Evolutionary conservation across 2,329 filamentous ascomycete genomes (phyloP).

Genomic region (Pseudogymnoascus pannorum): DNA sequence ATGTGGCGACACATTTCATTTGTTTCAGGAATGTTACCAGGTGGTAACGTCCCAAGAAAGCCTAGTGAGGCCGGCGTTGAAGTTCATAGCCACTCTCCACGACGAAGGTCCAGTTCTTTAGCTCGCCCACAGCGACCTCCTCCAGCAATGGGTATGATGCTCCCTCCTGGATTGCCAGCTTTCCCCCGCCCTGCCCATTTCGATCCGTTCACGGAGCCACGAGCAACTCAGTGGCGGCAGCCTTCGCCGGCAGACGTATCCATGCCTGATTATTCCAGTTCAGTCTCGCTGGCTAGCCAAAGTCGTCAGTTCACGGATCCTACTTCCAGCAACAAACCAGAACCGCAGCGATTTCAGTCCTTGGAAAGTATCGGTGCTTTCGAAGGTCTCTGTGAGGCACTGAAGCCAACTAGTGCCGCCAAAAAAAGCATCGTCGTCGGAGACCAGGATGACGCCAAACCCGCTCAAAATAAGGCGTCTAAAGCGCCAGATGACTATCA

Average conservation of each 20-base stretch:
- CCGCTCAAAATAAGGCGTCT: not conserved
- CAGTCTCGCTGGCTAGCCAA: slow-evolving; percentile 27
- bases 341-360: slow-evolving; percentile 18
- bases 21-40: slow-evolving; percentile 26
- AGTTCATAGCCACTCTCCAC: slow-evolving; percentile 58
- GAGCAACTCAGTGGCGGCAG: slow-evolving; percentile 26
- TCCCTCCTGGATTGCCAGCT: slow-evolving; percentile 16
- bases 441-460: not conserved
- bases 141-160: slow-evolving; percentile 26
- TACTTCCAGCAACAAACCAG: slow-evolving; percentile 19
- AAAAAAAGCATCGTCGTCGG: slow-evolving; percentile 17
- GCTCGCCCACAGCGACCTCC: slow-evolving; percentile 16
- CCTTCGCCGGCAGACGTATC: slow-evolving; percentile 36
- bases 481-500: not conserved
- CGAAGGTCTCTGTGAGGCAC: slow-evolving; percentile 25
- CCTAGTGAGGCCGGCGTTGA: slow-evolving; percentile 41
- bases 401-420: slow-evolving; percentile 24
- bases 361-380: slow-evolving; percentile 23
- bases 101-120: slow-evolving; percentile 28
- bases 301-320: slow-evolving; percentile 28
- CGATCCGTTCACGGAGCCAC: slow-evolving; percentile 37
- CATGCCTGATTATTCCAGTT: slow-evolving; percentile 39
- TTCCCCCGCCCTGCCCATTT: slow-evolving; percentile 27
- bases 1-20: slow-evolving; percentile 55
- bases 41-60: slow-evolving; percentile 29